phyloP scores from a whole-genome alignment of 331 rosid species.

The Erythrophleum ivorense region DNA sequence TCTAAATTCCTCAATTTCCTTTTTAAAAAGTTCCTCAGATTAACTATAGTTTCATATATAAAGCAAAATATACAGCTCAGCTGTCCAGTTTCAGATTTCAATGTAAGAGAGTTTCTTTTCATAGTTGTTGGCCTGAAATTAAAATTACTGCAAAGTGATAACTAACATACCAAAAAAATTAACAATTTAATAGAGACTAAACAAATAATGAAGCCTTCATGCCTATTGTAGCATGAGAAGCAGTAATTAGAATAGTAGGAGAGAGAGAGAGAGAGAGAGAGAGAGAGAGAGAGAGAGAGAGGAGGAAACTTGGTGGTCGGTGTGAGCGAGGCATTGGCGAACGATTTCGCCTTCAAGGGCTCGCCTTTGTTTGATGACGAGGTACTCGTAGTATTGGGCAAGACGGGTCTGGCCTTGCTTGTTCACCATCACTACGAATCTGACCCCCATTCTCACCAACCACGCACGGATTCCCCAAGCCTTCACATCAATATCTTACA shows the following conservation, averaged over 20 bases:
- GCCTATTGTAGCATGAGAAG: background rate
- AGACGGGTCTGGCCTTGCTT: constrained; percentile 72
- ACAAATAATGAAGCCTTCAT: background rate
- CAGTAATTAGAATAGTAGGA: no score
- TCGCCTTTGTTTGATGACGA: constrained; percentile 66
- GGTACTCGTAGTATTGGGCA: constrained; percentile 69
- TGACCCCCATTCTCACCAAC: constrained; percentile 50
- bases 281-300: no score
- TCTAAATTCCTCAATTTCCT: background rate
- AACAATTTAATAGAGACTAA: background rate
- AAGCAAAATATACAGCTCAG: background rate
- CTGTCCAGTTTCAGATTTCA: background rate
- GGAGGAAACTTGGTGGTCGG: constrained; percentile 72
- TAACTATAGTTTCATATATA: background rate
- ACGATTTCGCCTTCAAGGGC: constrained; percentile 92
- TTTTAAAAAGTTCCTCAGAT: no score
- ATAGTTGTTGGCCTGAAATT: background rate
- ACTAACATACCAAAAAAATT: background rate
- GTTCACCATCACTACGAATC: constrained; percentile 67
- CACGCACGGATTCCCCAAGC: no score
- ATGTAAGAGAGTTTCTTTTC: background rate
- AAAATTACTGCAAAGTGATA: background rate
- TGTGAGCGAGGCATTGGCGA: constrained; percentile 88
- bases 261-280: no score
- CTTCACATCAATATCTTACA: background rate